Percentiles rank a stretch among this genome's conserved stretches.
These are phyloP conservation scores for Eucalyptus curtisii DNA, from an alignment of 345 rosid genomes.

Conservation along the genomic window DNA sequence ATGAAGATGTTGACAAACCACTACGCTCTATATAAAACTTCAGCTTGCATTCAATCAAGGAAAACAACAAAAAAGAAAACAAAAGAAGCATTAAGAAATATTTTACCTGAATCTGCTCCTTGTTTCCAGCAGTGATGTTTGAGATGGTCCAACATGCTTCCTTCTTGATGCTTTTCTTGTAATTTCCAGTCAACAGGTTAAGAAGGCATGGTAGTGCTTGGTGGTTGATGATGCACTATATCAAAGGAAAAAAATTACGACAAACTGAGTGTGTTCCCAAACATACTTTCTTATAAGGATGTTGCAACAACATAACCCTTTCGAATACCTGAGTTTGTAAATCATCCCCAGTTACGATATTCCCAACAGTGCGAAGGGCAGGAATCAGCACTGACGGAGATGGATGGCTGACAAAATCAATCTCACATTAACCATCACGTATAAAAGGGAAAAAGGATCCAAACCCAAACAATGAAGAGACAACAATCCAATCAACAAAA, in stretches of 20 bases:
- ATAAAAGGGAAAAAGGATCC: not conserved
- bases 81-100: not conserved
- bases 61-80: not conserved
- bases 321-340: slow-evolving; percentile 60
- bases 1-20: not conserved
- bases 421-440: not conserved
- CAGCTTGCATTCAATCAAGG: not conserved
- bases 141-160: slow-evolving; percentile 95
- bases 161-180: slow-evolving; percentile 81
- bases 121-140: slow-evolving; percentile 79
- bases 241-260: not conserved
- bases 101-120: slow-evolving; percentile 54
- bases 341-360: slow-evolving; percentile 80
- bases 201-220: slow-evolving; percentile 59
- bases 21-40: not conserved
- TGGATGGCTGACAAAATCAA: slow-evolving; percentile 32
- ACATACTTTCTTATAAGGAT: not conserved
- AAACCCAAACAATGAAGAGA: not conserved
- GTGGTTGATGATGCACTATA: slow-evolving; percentile 48
- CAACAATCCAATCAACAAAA: not conserved
- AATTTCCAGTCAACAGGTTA: slow-evolving; percentile 36
- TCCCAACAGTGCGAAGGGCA: slow-evolving; percentile 83
- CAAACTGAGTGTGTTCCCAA: not conserved
- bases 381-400: slow-evolving; percentile 74
- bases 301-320: not conserved